These are phyloP conservation scores for Pichia nanzhaoensis DNA, from an alignment of 805 yeast genomes.

Conservation along the genomic window DNA sequence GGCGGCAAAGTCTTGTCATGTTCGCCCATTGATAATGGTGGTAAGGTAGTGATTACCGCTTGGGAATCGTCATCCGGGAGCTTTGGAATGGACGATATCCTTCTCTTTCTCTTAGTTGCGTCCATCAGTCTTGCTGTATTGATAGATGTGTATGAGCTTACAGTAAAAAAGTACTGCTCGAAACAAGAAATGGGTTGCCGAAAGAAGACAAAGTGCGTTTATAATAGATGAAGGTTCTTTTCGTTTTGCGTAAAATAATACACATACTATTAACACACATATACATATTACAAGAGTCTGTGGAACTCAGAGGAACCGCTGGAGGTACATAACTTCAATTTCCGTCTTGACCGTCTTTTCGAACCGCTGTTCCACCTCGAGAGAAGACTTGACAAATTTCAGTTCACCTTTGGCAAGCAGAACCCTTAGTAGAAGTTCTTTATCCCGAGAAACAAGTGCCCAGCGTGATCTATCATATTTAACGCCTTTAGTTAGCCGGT, in stretches of 20 bases:
- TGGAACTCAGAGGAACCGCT: slow-evolving; percentile 7
- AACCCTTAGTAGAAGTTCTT: slow-evolving; percentile 64
- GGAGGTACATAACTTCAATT: slow-evolving; percentile 16
- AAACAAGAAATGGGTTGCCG: too few species aligned
- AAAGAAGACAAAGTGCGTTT: too few species aligned
- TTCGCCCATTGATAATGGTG: slow-evolving; percentile 3
- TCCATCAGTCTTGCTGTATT: too few species aligned
- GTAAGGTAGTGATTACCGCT: slow-evolving; percentile 18
- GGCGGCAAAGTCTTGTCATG: slow-evolving; percentile 11
- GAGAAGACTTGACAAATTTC: slow-evolving; percentile 19
- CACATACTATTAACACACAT: too few species aligned
- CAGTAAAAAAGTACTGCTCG: too few species aligned
- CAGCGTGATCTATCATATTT: slow-evolving; percentile 38
- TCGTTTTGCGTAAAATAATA: too few species aligned
- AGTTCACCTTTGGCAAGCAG: slow-evolving; percentile 41
- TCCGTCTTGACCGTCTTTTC: slow-evolving; percentile 25
- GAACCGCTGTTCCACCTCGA: slow-evolving; percentile 27
- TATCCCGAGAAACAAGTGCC: slow-evolving; percentile 34
- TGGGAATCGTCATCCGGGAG: slow-evolving; percentile 23
- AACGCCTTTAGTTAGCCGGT: slow-evolving; percentile 14
- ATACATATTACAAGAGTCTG: too few species aligned
- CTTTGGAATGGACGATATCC: slow-evolving; percentile 15
- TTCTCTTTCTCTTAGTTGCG: neutral
- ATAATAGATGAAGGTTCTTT: too few species aligned
- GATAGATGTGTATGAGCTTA: too few species aligned